Percentiles rank a stretch among this genome's conserved stretches.
Evolutionary conservation across 2,329 filamentous ascomycete genomes (phyloP).

Genomic region (Daldinia eschscholtzii): DNA sequence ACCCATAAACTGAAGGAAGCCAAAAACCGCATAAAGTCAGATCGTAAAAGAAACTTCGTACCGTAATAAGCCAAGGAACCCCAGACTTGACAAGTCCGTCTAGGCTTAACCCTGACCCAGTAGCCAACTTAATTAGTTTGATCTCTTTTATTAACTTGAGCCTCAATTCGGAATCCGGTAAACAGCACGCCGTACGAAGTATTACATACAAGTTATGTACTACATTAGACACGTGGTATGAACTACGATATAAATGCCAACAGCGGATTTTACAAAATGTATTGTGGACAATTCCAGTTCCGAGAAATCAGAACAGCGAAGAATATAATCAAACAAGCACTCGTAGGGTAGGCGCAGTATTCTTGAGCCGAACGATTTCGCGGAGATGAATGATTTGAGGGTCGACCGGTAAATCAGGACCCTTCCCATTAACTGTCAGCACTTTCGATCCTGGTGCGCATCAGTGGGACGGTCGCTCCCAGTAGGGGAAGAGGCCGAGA

Average conservation of each 20-base stretch:
- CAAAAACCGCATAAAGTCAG: slow-evolving; percentile 7
- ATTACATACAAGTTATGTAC: not conserved
- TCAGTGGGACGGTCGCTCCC: slow-evolving; percentile 32
- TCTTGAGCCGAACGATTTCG: not conserved
- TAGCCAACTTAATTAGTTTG: not conserved
- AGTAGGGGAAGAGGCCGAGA: slow-evolving; percentile 23
- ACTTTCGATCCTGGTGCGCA: slow-evolving; percentile 33
- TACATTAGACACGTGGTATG: not conserved
- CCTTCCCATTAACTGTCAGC: slow-evolving; percentile 31
- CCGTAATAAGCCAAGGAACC: slow-evolving; percentile 11
- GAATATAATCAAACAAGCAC: not conserved
- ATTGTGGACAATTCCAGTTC: not conserved
- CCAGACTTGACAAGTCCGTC: slow-evolving; percentile 2
- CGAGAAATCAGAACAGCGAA: not conserved
- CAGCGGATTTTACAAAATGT: not conserved
- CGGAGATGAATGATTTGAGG: not conserved
- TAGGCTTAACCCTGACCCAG: slow-evolving; percentile 27
- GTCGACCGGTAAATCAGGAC: slow-evolving; percentile 29
- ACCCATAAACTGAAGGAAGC: not conserved
- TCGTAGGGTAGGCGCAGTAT: not conserved
- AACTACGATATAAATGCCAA: not conserved
- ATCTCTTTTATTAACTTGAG: slow-evolving; percentile 35
- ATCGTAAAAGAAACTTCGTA: slow-evolving; percentile 13
- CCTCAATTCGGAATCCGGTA: slow-evolving; percentile 23
- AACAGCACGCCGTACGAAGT: slow-evolving; percentile 5